A percentile compares a stretch with the other conserved stretches of the same genome.
Evolutionary conservation across 2,329 filamentous ascomycete genomes (phyloP).

Genomic region (Pezicula carpinea): DNA sequence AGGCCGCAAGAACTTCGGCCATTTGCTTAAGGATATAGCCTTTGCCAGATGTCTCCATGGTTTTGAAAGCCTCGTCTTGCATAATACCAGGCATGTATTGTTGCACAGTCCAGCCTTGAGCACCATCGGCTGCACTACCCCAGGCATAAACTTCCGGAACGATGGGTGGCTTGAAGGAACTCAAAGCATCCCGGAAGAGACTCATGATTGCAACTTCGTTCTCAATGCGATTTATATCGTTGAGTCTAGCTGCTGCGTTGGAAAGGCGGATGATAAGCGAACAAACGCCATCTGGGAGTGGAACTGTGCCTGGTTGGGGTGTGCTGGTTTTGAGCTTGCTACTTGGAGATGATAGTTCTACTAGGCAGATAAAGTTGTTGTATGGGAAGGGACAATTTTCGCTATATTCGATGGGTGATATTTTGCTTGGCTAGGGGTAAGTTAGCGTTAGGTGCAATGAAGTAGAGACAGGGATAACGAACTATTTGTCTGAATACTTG

Average conservation of each 20-base stretch:
- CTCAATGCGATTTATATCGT: conserved; percentile 22
- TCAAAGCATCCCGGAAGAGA: conserved; percentile 27
- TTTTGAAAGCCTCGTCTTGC: conserved; percentile 19
- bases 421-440: conserved; percentile 1
- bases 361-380: conserved; percentile 32
- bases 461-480: too few species aligned
- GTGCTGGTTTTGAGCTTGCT: not conserved
- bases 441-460: too few species aligned
- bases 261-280: conserved; percentile 30
- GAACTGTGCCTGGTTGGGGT: conserved; percentile 20
- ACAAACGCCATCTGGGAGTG: conserved; percentile 22
- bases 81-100: conserved; percentile 27
- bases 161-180: conserved; percentile 19
- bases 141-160: conserved; percentile 30
- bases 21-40: conserved; percentile 27
- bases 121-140: conserved; percentile 18
- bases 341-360: conserved; percentile 14
- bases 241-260: conserved; percentile 31
- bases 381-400: conserved; percentile 29
- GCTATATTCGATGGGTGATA: conserved; percentile 29
- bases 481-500: too few species aligned
- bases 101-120: conserved; percentile 28
- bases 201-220: conserved; percentile 30
- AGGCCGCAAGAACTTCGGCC: conserved; percentile 25
- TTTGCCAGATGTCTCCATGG: conserved; percentile 22